Percentiles rank a stretch among this genome's conserved stretches.
Conservation (phyloP, 2,329 filamentous ascomycete species). For the Nemania sp. region DNA sequence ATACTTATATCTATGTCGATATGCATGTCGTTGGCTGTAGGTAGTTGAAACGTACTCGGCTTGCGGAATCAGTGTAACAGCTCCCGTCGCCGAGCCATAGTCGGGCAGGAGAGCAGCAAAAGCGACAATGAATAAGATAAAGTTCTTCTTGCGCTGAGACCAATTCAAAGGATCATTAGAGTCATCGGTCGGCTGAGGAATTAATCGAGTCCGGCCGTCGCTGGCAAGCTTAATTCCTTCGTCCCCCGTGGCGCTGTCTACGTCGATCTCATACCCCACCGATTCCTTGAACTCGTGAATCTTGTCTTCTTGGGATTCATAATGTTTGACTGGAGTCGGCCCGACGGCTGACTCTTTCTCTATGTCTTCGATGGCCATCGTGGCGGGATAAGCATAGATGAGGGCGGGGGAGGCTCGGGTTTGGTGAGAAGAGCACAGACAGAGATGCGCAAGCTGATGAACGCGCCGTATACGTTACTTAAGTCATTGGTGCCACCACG, state of each 20-base stretch:
- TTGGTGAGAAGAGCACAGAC: neutral
- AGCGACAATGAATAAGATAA: constrained; percentile 52
- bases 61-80: constrained; percentile 49
- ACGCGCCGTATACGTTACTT: neutral
- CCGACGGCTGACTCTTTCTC: neutral
- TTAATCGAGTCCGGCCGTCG: constrained; percentile 51
- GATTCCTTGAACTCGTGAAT: constrained; percentile 43
- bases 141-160: constrained; percentile 51
- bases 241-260: constrained; percentile 31
- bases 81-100: constrained; percentile 51
- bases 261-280: constrained; percentile 45
- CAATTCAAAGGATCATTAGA: constrained; percentile 59
- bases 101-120: constrained; percentile 52
- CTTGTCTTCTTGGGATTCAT: constrained; percentile 17
- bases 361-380: constrained; percentile 10
- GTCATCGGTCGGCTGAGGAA: constrained; percentile 57
- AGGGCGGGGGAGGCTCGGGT: neutral
- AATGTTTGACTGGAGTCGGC: neutral
- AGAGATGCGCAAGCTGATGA: neutral
- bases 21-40: neutral
- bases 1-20: neutral
- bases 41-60: constrained; percentile 39
- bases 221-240: constrained; percentile 41
- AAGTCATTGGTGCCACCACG: neutral
- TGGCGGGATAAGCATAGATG: neutral